Conservation (phyloP, 2,329 filamentous ascomycete genomes). For the Grosmannia huntii region DNA sequence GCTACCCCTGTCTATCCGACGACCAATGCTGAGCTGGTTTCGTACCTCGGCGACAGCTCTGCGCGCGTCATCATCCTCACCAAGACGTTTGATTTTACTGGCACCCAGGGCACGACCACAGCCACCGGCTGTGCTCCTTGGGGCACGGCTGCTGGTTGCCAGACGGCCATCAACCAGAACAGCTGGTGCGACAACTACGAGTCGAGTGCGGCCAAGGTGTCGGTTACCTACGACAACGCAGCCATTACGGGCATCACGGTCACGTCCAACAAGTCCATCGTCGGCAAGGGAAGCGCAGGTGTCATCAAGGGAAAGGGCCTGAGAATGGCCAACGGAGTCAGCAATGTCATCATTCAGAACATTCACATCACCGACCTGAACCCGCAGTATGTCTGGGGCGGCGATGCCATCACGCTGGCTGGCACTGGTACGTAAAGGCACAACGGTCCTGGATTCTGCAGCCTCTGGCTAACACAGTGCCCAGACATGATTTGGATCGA, state of each 20-base stretch:
- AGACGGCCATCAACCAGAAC: neutral
- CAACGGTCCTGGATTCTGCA: neutral
- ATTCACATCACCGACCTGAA: conserved; percentile 1
- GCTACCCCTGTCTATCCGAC: neutral
- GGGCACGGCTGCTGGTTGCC: neutral
- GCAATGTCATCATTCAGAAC: conserved; percentile 1
- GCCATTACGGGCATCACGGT: neutral
- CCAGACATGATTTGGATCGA: neutral
- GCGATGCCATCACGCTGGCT: neutral
- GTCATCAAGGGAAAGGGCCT: conserved; percentile 1
- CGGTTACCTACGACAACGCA: neutral
- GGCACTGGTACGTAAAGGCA: neutral
- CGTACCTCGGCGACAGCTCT: conserved; percentile 1
- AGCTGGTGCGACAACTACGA: conserved; percentile 1
- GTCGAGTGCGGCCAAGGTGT: neutral
- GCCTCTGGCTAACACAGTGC: neutral
- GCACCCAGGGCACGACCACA: neutral
- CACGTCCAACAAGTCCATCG: neutral
- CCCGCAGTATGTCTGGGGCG: conserved; percentile 1
- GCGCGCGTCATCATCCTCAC: neutral
- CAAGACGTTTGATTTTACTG: conserved; percentile 1
- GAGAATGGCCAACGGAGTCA: neutral
- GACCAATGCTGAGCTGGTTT: neutral
- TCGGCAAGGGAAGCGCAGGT: neutral
- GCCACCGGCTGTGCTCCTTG: neutral